Base-by-base conservation (phyloP, 2,329 filamentous ascomycete genomes). In the Cercospora sesami region DNA sequence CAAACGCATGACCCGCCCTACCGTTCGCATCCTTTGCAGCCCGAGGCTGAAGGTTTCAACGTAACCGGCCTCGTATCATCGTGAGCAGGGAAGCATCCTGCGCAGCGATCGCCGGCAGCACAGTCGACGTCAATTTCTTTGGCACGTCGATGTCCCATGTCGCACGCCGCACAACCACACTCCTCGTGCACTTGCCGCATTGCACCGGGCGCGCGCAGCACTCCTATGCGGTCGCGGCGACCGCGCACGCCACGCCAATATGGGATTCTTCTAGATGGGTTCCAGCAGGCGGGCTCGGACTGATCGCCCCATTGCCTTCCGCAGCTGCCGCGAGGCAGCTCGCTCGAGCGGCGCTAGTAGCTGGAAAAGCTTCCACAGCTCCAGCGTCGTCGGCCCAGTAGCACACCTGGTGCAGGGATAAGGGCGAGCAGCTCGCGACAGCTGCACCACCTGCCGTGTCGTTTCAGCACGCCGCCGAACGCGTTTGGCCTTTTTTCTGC, bases 341-440 rank as follows among this genome's bases (percentile, higher is more conserved):
- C 36, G 36, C 36, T n/a, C 36, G 36, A 42, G 36, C 36, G 36
- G 30, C 36, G 33, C 60, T 66, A 36, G 64, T 66, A 36, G 64
- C 62, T 67, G 63, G 61, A 42, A 68, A 68, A 71, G 63, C 63
- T 69, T 67, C 68, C 68, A 69, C 28, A 28, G 48, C 48, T 65
- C 55, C 3, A 42, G 55, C 28, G 18, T 30, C 23, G 10, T 14
- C n/a, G 14, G 26, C 30, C 16, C 28, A 42, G 30, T 42, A 23
- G 51, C n/a, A 26, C 21, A 33, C 30, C 55, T 36, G 48, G 31
- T 63, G 67, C 69, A 71, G 69, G 67, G 67, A 67, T 60, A 63
- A 53, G 67, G 69, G 63, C 58, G 42, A 48, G 21, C 53, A 18
- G 53, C 31, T 26, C 31, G 12, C 51, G 39, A 53, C 33, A 39